A percentile compares a stretch with the other conserved stretches of the same genome.
These are phyloP conservation scores for Sarocladiaceae sp. DNA, from an alignment of 2,329 filamentous ascomycete species.

Conservation along the genomic window DNA sequence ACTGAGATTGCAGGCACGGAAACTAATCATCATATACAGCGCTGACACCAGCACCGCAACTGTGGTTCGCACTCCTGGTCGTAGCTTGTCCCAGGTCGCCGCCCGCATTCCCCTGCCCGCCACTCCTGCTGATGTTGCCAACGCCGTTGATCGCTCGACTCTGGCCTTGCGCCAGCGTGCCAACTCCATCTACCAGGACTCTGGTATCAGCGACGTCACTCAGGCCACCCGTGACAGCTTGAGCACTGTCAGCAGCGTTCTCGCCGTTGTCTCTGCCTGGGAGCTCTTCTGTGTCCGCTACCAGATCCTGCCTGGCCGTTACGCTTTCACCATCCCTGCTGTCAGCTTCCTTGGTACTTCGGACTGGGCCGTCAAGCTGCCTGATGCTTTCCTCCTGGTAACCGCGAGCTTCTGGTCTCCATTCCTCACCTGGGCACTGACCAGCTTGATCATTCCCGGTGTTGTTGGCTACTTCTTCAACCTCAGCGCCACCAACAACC, in stretches of 20 bases:
- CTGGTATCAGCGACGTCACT: slow-evolving; percentile 62
- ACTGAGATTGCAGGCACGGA: background rate
- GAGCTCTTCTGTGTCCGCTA: slow-evolving; percentile 68
- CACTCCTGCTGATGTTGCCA: slow-evolving; percentile 73
- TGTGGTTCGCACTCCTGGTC: slow-evolving; percentile 45
- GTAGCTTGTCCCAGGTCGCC: slow-evolving; percentile 48
- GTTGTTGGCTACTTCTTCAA: slow-evolving; percentile 87
- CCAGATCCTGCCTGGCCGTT: slow-evolving; percentile 67
- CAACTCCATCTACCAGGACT: slow-evolving; percentile 58
- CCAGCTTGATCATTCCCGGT: slow-evolving; percentile 66
- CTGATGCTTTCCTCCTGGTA: slow-evolving; percentile 76
- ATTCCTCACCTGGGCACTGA: slow-evolving; percentile 70
- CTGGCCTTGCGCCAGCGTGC: slow-evolving; percentile 63
- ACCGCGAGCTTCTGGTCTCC: slow-evolving; percentile 81
- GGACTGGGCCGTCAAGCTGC: slow-evolving; percentile 62
- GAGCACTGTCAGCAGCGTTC: slow-evolving; percentile 68
- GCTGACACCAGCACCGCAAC: slow-evolving; percentile 32
- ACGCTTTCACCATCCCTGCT: slow-evolving; percentile 68
- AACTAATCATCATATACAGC: slow-evolving; percentile 5
- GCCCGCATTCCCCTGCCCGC: slow-evolving; percentile 69
- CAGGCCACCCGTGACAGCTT: slow-evolving; percentile 64
- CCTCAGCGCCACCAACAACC: slow-evolving; percentile 54
- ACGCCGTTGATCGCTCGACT: slow-evolving; percentile 69
- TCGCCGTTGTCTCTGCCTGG: slow-evolving; percentile 62
- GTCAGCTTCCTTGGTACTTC: slow-evolving; percentile 50